These are phyloP conservation scores for Lunularia cruciata DNA, from an alignment of 225 moss, liverwort and hornwort genomes.

Conservation along the genomic window DNA sequence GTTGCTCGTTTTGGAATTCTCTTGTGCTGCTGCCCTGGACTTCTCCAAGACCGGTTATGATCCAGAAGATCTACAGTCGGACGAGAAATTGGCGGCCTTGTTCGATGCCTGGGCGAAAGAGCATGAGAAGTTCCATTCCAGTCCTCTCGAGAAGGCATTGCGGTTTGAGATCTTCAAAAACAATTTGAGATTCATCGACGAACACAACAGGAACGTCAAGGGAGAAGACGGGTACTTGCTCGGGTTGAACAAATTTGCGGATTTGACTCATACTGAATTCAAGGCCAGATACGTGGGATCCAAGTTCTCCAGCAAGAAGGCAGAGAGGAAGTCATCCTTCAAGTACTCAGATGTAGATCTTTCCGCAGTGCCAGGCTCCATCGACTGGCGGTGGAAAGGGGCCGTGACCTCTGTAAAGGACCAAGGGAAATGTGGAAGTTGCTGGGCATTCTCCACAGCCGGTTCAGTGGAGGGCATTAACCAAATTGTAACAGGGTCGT, in stretches of 20 bases:
- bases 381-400: constrained; percentile 42
- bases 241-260: constrained; percentile 47
- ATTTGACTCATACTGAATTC: constrained; percentile 51
- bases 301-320: constrained; percentile 26
- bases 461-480: constrained; percentile 84
- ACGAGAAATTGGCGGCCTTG: constrained; percentile 24
- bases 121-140: constrained; percentile 17
- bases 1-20: constrained; percentile 12
- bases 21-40: constrained; percentile 18
- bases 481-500: constrained; percentile 52
- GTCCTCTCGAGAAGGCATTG: constrained; percentile 20
- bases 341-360: constrained; percentile 35
- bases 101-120: constrained; percentile 31
- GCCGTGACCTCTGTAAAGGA: constrained; percentile 39
- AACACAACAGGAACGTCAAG: constrained; percentile 28
- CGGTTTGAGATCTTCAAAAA: constrained; percentile 40
- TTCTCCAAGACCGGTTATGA: constrained; percentile 33
- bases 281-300: constrained; percentile 31
- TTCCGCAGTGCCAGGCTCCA: constrained; percentile 6
- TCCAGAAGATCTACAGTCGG: constrained; percentile 26
- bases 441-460: constrained; percentile 86
- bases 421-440: constrained; percentile 50
- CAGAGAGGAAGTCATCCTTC: constrained; percentile 27
- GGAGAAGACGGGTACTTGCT: constrained; percentile 28
- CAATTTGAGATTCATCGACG: constrained; percentile 34